Percentiles rank a stretch among this genome's conserved stretches.
Conservation (phyloP, 2,329 filamentous ascomycete genomes). For the Aspergillus pseudoglaucus region DNA sequence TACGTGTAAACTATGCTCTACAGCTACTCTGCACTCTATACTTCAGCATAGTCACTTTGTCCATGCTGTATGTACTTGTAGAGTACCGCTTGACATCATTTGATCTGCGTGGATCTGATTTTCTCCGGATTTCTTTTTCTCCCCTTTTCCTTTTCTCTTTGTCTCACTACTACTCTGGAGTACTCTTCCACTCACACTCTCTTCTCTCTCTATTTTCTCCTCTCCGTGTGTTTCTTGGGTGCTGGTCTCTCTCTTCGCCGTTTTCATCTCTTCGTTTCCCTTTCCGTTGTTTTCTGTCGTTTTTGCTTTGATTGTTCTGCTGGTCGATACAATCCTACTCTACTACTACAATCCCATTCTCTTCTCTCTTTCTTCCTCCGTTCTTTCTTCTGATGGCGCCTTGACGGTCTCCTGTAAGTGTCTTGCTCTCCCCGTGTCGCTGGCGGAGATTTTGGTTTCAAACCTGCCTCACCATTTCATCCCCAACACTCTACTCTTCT, state of each 20-base stretch:
- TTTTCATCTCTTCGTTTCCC: slow-evolving; percentile 1
- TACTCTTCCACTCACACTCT: neutral
- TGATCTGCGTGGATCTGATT: neutral
- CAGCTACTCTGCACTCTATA: no score
- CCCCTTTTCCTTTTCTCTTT: slow-evolving; percentile 3
- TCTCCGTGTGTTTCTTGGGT: neutral
- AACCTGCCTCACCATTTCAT: neutral
- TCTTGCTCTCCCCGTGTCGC: slow-evolving; percentile 3
- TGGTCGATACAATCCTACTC: no score
- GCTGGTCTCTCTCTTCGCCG: slow-evolving; percentile 1
- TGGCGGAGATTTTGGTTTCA: neutral
- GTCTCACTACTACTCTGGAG: neutral
- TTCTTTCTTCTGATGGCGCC: slow-evolving; percentile 24
- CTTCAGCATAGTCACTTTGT: no score
- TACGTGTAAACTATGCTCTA: no score
- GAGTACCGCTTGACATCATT: neutral
- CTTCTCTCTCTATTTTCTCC: neutral
- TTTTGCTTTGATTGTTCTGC: slow-evolving; percentile 2
- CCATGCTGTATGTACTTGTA: neutral
- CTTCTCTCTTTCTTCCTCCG: neutral
- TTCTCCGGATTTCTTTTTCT: neutral
- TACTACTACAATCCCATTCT: neutral
- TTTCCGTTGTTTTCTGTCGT: neutral
- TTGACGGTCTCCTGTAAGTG: slow-evolving; percentile 24
- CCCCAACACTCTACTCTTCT: slow-evolving; percentile 7